These are phyloP conservation scores for Cucurbita argyrosperma DNA, from an alignment of 306 rosid genomes.

Conservation along the genomic window DNA sequence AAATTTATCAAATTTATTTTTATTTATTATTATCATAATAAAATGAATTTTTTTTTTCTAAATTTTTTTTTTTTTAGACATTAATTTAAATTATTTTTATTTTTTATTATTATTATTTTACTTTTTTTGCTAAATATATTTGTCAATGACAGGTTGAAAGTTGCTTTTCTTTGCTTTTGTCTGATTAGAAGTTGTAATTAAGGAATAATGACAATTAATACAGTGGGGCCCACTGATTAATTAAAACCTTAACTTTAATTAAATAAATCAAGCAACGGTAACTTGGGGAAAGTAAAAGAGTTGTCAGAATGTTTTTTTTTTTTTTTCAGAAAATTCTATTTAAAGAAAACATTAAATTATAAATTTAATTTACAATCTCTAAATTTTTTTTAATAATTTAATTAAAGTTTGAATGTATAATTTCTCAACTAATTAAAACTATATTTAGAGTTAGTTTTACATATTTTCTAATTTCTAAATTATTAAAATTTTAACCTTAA, in stretches of 20 bases:
- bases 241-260: neutral
- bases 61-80: neutral
- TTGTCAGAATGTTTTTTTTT: neutral
- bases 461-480: no score
- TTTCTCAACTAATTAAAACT: no score
- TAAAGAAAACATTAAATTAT: neutral
- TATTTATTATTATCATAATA: no score
- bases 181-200: slow-evolving; percentile 1
- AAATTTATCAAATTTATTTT: no score
- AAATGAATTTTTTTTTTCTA: neutral
- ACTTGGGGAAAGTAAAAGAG: neutral
- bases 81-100: neutral
- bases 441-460: no score
- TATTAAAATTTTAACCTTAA: no score
- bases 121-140: neutral
- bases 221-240: neutral
- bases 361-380: neutral
- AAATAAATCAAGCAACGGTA: slow-evolving; percentile 3
- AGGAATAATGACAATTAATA: neutral
- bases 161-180: neutral
- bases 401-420: no score
- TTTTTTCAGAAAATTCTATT: neutral
- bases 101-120: neutral
- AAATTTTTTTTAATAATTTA: no score
- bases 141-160: neutral